Conservation (phyloP, 495 filamentous ascomycete genomes). For the Physcia stellaris region DNA sequence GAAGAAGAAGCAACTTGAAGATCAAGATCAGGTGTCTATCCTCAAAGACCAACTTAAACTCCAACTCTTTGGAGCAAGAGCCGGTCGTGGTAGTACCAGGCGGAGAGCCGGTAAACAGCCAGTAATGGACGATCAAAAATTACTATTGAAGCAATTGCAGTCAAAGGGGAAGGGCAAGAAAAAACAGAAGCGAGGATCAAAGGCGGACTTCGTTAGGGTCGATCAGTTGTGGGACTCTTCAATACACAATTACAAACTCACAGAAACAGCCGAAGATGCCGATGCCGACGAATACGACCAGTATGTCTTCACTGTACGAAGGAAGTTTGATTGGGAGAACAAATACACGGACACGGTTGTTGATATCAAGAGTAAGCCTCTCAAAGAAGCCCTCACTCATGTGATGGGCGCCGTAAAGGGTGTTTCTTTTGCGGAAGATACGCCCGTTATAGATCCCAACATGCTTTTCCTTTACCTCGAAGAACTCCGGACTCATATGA, state of each 20-base stretch:
- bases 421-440: conserved; percentile 67
- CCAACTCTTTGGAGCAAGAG: too few relatives aligned
- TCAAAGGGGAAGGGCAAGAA: conserved; percentile 36
- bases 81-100: neutral
- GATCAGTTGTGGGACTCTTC: conserved; percentile 73
- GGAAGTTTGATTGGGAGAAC: conserved; percentile 79
- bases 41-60: conserved; percentile 4
- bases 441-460: conserved; percentile 69
- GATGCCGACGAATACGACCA: conserved; percentile 68
- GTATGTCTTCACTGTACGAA: conserved; percentile 75
- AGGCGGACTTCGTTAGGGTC: conserved; percentile 72
- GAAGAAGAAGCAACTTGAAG: conserved; percentile 18
- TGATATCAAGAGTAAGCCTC: conserved; percentile 73
- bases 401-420: conserved; percentile 75
- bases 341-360: conserved; percentile 68
- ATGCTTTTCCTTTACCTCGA: conserved; percentile 81
- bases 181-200: conserved; percentile 37
- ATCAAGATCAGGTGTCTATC: neutral
- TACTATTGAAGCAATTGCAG: conserved; percentile 30
- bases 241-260: conserved; percentile 72
- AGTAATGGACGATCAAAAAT: conserved; percentile 24
- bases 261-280: conserved; percentile 60
- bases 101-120: conserved; percentile 1
- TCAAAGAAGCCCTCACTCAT: conserved; percentile 58
- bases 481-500: conserved; percentile 53